These are phyloP conservation scores for Aspergillus sclerotiicarbonarius DNA, from an alignment of 495 filamentous ascomycete species.

Conservation along the genomic window DNA sequence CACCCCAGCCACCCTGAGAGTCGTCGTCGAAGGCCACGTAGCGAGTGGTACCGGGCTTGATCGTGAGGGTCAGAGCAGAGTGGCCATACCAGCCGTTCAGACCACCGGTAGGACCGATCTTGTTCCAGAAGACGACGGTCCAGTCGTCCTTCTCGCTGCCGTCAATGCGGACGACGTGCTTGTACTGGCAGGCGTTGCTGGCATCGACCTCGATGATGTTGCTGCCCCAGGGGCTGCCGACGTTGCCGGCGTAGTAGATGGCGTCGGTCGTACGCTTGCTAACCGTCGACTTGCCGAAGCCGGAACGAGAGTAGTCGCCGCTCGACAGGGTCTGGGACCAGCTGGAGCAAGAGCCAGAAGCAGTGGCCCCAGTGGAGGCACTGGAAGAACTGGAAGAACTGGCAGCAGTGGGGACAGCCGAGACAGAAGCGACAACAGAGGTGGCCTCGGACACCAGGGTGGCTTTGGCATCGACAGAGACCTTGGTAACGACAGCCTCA, in stretches of 20 bases:
- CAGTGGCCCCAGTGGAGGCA: conserved; percentile 17
- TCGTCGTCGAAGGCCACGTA: conserved; percentile 50
- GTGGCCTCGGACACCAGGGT: conserved; percentile 14
- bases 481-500: conserved; percentile 1
- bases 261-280: conserved; percentile 18
- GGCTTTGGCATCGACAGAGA: conserved; percentile 17
- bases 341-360: conserved; percentile 21
- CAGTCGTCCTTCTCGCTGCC: conserved; percentile 38
- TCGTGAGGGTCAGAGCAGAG: conserved; percentile 39
- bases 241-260: conserved; percentile 40
- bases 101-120: conserved; percentile 36
- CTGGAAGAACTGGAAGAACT: conserved; percentile 22
- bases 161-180: conserved; percentile 46
- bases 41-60: conserved; percentile 36
- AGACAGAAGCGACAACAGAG: conserved; percentile 16
- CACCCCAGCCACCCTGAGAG: conserved; percentile 42
- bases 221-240: conserved; percentile 51
- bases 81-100: conserved; percentile 42
- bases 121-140: conserved; percentile 55
- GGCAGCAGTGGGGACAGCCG: conserved; percentile 18
- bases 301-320: conserved; percentile 24
- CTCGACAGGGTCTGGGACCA: conserved; percentile 27
- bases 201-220: conserved; percentile 49
- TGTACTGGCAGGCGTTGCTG: conserved; percentile 36
- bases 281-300: conserved; percentile 31